phyloP scores from a whole-genome alignment of 305 asterid species.

The Solanum chacoense region DNA sequence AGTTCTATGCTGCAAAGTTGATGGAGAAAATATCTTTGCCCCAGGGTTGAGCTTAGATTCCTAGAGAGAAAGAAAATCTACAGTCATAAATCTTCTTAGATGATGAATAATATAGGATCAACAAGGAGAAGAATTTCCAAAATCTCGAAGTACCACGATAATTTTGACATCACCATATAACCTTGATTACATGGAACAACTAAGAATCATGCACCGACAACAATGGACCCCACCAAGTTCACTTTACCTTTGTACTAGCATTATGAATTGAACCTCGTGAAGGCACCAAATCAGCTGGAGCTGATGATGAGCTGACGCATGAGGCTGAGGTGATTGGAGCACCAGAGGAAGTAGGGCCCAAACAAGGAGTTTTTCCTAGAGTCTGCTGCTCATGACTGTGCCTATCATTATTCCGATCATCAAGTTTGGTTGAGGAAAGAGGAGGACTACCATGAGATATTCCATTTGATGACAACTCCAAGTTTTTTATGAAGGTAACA shows the following conservation, averaged over 20 bases:
- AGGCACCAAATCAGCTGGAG: conserved; percentile 26
- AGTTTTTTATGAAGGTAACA: conserved; percentile 11
- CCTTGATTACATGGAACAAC: not conserved
- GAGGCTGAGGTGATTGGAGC: conserved; percentile 28
- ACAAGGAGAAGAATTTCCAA: not conserved
- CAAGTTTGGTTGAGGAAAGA: conserved; percentile 13
- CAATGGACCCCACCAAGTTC: not conserved
- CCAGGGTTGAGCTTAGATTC: conserved; percentile 83
- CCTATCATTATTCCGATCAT: conserved; percentile 18
- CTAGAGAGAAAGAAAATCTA: conserved; percentile 24
- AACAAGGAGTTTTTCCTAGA: conserved; percentile 17
- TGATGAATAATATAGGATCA: not conserved
- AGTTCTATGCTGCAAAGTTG: conserved; percentile 30
- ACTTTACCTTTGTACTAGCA: conserved; percentile 38
- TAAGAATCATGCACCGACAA: not conserved
- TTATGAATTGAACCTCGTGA: conserved; percentile 28
- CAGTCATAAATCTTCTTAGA: not conserved
- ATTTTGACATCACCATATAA: not conserved
- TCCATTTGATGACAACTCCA: conserved; percentile 16
- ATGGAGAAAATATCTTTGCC: conserved; percentile 71
- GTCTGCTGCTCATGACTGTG: conserved; percentile 17
- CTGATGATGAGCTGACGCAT: conserved; percentile 32
- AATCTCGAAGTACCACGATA: not conserved
- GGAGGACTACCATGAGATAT: conserved; percentile 17
- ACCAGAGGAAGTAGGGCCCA: conserved; percentile 18